These are phyloP conservation scores for Cucumis melo DNA, from an alignment of 306 rosid species.

Conservation along the genomic window DNA sequence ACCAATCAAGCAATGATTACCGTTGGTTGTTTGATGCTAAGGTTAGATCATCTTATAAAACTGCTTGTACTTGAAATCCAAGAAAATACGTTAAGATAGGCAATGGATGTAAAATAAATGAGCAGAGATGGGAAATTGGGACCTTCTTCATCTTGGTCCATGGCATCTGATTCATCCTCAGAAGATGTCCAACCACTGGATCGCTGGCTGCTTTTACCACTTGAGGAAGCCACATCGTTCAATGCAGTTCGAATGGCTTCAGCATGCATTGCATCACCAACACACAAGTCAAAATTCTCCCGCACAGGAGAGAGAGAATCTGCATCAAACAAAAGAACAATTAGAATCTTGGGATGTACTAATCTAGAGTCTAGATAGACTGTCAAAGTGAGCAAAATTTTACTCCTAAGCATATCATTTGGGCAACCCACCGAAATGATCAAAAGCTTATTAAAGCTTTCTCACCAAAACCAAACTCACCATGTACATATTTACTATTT, in stretches of 20 bases:
- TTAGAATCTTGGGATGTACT: neutral
- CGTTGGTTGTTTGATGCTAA: neutral
- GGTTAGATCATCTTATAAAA: neutral
- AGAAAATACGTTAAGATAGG: neutral
- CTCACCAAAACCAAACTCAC: neutral
- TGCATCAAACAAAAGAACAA: constrained; percentile 9
- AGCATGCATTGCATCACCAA: constrained; percentile 38
- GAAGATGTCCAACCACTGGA: constrained; percentile 82
- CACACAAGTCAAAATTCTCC: constrained; percentile 48
- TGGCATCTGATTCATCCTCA: constrained; percentile 80
- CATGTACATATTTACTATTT: neutral
- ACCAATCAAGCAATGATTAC: neutral
- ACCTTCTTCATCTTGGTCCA: constrained; percentile 85
- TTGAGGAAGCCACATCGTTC: constrained; percentile 67
- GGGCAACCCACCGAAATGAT: no score
- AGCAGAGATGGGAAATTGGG: neutral
- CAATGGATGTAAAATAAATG: neutral
- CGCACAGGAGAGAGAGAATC: constrained; percentile 69
- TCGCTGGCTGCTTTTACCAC: constrained; percentile 26
- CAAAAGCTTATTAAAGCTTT: neutral
- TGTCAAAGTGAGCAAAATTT: neutral
- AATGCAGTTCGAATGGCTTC: constrained; percentile 81
- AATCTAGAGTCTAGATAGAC: neutral
- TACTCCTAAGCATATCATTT: neutral
- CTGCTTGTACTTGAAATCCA: neutral